Conservation (phyloP, 768 basidiomycete species). For the Podaxis sp. region DNA sequence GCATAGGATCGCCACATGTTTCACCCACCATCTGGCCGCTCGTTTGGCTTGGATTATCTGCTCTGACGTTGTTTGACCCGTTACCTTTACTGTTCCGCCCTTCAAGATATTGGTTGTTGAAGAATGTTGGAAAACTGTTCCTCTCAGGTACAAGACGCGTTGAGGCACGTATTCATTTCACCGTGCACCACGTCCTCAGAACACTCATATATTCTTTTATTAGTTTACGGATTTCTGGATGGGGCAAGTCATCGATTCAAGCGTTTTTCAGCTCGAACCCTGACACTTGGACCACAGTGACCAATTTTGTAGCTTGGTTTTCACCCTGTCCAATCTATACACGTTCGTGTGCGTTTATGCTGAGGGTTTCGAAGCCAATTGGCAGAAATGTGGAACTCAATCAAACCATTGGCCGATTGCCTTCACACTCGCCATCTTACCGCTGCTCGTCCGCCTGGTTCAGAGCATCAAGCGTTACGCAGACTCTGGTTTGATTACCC, state of each 20-base stretch:
- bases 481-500: slow-evolving; percentile 70
- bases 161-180: slow-evolving; percentile 48
- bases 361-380: slow-evolving; percentile 44
- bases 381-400: slow-evolving; percentile 38
- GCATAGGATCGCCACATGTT: slow-evolving; percentile 48
- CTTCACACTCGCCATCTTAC: slow-evolving; percentile 57
- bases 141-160: slow-evolving; percentile 67
- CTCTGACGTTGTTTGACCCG: slow-evolving; percentile 68
- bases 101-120: slow-evolving; percentile 81
- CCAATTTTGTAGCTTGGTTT: slow-evolving; percentile 77
- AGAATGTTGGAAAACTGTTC: slow-evolving; percentile 56
- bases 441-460: slow-evolving; percentile 71
- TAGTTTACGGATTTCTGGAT: slow-evolving; percentile 90
- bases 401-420: slow-evolving; percentile 57
- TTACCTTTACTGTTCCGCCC: slow-evolving; percentile 57
- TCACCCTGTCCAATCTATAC: slow-evolving; percentile 69
- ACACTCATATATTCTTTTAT: background rate
- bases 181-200: background rate
- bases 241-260: slow-evolving; percentile 44
- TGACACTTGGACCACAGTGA: slow-evolving; percentile 41
- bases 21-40: slow-evolving; percentile 76
- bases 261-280: background rate
- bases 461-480: slow-evolving; percentile 86
- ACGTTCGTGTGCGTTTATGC: slow-evolving; percentile 73
- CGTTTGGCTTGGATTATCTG: slow-evolving; percentile 69